Percentiles rank a stretch among this genome's conserved stretches.
Conservation (phyloP, 2,329 filamentous ascomycete genomes). For the Paecilomyces sp. region DNA sequence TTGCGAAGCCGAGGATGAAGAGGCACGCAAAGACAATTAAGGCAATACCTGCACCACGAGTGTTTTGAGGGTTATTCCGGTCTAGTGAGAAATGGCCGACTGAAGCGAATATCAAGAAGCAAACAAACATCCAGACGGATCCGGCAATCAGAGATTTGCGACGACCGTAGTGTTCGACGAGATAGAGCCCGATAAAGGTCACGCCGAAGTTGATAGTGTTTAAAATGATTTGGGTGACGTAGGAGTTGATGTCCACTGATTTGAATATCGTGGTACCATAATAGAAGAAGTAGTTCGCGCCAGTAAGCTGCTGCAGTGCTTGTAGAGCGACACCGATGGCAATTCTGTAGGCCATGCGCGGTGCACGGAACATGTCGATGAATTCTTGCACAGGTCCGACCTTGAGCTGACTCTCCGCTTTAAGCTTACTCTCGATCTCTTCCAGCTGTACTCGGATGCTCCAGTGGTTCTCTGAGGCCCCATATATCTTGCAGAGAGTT, state of each 20-base stretch:
- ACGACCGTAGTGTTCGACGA: conserved; percentile 63
- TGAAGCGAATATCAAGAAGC: conserved; percentile 53
- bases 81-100: conserved; percentile 46
- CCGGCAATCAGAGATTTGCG: conserved; percentile 62
- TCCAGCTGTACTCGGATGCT: conserved; percentile 48
- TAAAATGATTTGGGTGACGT: conserved; percentile 61
- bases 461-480: conserved; percentile 49
- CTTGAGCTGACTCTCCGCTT: conserved; percentile 40
- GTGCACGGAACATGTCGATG: conserved; percentile 38
- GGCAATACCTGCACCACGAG: conserved; percentile 50
- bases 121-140: conserved; percentile 61
- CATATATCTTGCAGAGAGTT: conserved; percentile 50
- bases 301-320: conserved; percentile 42
- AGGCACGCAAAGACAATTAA: conserved; percentile 68
- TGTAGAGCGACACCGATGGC: conserved; percentile 40
- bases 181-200: conserved; percentile 61
- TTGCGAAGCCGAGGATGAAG: conserved; percentile 67
- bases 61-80: conserved; percentile 32
- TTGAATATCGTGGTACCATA: conserved; percentile 55
- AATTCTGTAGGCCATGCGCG: conserved; percentile 41
- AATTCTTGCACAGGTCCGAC: conserved; percentile 32
- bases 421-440: conserved; percentile 54
- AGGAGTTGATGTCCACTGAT: conserved; percentile 58
- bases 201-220: conserved; percentile 61
- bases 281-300: conserved; percentile 46